phyloP scores from a whole-genome alignment of 495 filamentous ascomycete species.

The Hapsidospora chrysogenum region DNA sequence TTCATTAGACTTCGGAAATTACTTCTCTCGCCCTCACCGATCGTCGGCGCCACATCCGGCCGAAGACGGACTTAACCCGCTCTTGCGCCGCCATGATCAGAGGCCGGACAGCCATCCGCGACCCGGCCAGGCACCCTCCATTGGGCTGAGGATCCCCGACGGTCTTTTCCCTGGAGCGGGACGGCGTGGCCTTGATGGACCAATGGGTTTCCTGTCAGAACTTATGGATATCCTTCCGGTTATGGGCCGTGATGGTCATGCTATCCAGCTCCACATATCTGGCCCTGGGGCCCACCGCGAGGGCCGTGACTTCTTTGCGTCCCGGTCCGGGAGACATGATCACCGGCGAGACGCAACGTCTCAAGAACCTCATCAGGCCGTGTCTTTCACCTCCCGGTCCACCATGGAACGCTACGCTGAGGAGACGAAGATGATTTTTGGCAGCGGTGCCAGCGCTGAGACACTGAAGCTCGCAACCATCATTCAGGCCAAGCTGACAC shows the following conservation, averaged over 20 bases:
- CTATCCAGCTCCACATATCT: conserved; percentile 25
- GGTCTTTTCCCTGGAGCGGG: conserved; percentile 8
- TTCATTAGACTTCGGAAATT: conserved; percentile 21
- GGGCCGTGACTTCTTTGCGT: conserved; percentile 5
- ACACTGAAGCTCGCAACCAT: conserved; percentile 47
- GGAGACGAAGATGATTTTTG: conserved; percentile 77
- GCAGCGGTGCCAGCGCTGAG: conserved; percentile 47
- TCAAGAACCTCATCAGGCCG: conserved; percentile 36
- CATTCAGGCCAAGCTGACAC: conserved; percentile 60
- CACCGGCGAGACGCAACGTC: conserved; percentile 20
- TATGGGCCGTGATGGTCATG: conserved; percentile 14
- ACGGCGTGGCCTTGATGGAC: conserved; percentile 13
- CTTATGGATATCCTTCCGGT: conserved; percentile 15
- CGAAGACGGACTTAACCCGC: conserved; percentile 72
- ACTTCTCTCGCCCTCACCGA: conserved; percentile 12
- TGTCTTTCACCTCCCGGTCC: conserved; percentile 49
- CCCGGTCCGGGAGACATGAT: conserved; percentile 19
- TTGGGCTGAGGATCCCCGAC: conserved; percentile 18
- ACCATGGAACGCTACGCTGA: conserved; percentile 75
- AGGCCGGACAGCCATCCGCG: conserved; percentile 21
- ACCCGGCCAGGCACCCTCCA: conserved; percentile 10
- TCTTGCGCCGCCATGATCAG: conserved; percentile 33
- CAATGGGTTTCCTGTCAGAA: conserved; percentile 25
- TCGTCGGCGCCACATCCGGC: conserved; percentile 16
- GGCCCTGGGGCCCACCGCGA: conserved; percentile 17